Base-by-base conservation (phyloP, 2,329 filamentous ascomycete genomes). In the Coleophoma crateriformis region DNA sequence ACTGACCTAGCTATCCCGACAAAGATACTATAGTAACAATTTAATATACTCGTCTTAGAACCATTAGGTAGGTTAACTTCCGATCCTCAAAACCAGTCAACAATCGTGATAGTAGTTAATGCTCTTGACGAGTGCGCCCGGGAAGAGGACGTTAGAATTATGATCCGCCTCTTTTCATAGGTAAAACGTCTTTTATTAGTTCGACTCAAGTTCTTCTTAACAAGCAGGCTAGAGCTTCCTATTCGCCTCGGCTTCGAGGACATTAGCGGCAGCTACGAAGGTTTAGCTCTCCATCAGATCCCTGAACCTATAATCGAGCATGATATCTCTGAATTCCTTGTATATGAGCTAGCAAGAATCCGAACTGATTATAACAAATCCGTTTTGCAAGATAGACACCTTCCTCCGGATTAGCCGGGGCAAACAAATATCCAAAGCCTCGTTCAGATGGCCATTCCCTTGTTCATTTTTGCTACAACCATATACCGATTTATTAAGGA, bases 11-110 rank as follows among this genome's bases (percentile, higher is more conserved):
- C 17, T 7, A 64, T 72, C 22, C 11, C 54, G 12, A 49, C 46
- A 5, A 65, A 68, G 41, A 13, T 52, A 14, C 42, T 67, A 3
- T 50, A 45, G 19, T 58, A 71, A 15, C 71, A 76, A 50, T 74
- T 72, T 51, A 58, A 70, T 1, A 65, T 65, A 46, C 67, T 75
- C 1, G 58, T 74, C 37, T 40, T 68, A 0, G 27, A 66, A 7
- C 71, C 71, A 3, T 46, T 45, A 19, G 12, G 19, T 19, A 46
- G 48, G 3, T 19, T 19, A 19, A 19, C 19, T 19, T 19, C 19
- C 2, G 19, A 19, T 19, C 19, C 19, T 19, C 19, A 19, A 19
- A 19, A 2, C 19, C 19, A 2, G 3, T 19, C 19, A 19, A 19
- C 19, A 3, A 19, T 19, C 19, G 39, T 59, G 38, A 35, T 64